Evolutionary conservation across 192 early-diverging fungal species (phyloP).

Genomic region (Backusella psychrophila): DNA sequence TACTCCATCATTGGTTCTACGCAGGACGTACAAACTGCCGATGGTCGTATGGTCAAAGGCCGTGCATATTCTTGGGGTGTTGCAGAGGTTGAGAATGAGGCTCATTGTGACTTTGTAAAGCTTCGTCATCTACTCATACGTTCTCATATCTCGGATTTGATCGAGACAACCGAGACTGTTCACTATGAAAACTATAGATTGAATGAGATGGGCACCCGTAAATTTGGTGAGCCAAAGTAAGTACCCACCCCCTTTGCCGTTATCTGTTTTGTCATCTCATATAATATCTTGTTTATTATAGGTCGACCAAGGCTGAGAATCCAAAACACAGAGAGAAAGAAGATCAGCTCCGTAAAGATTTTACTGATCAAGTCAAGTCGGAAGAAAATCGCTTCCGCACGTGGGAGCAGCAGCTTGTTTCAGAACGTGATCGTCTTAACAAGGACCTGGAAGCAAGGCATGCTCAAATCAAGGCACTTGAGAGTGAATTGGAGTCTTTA

Average conservation of each 20-base stretch:
- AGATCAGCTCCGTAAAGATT: conserved; percentile 91
- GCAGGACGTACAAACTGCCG: conserved; percentile 74
- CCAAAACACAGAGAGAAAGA: conserved; percentile 98
- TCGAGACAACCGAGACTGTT: conserved; percentile 87
- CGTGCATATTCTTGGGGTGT: conserved; percentile 92
- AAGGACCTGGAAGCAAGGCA: conserved; percentile 98
- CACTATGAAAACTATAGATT: conserved; percentile 96
- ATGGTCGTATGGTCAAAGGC: conserved; percentile 89
- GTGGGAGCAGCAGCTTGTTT: conserved; percentile 97
- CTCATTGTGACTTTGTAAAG: conserved; percentile 95
- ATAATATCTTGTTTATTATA: conserved; percentile 22
- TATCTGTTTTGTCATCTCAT: not conserved
- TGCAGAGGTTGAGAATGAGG: conserved; percentile 95
- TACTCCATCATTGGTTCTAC: conserved; percentile 94
- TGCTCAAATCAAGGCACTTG: conserved; percentile 89
- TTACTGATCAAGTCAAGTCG: conserved; percentile 95
- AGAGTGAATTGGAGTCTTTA: conserved; percentile 69
- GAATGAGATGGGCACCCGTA: conserved; percentile 85
- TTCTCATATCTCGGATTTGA: conserved; percentile 97
- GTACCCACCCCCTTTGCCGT: not conserved
- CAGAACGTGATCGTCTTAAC: conserved; percentile 97
- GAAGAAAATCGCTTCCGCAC: conserved; percentile 98
- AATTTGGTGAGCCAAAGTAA: conserved; percentile 82
- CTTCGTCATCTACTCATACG: conserved; percentile 84
- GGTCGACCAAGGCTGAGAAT: conserved; percentile 74